Evolutionary conservation across 225 moss, liverwort and hornwort genomes (phyloP).

Genomic region (Pseudisothecium myosuroides): DNA sequence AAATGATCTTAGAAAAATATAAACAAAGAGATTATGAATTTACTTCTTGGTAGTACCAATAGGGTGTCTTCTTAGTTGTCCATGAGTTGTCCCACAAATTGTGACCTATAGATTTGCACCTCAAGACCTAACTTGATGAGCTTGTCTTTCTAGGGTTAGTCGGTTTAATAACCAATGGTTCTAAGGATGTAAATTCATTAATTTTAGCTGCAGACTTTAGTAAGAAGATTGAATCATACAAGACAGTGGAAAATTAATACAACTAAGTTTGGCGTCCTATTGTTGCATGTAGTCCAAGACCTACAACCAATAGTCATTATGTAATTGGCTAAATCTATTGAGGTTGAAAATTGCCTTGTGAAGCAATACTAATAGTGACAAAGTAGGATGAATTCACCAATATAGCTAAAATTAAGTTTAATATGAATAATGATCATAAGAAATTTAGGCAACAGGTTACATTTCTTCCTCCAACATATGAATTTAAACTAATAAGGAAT

Average conservation of each 20-base stretch:
- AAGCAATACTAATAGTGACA: neutral
- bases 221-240: neutral
- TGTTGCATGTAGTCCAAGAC: neutral
- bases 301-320: neutral
- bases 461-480: accelerated
- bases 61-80: neutral
- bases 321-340: neutral
- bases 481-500: neutral
- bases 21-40: neutral
- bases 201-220: neutral
- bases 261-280: neutral
- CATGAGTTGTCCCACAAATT: accelerated
- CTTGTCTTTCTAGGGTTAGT: neutral
- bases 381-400: neutral
- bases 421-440: neutral
- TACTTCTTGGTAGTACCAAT: too few species aligned
- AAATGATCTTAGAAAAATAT: neutral
- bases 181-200: neutral
- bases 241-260: too few species aligned
- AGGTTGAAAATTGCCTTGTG: accelerated
- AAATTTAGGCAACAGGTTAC: too few species aligned
- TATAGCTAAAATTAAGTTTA: neutral
- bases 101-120: neutral
- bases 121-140: accelerated
- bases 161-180: neutral